Evolutionary conservation across 306 rosid genomes (phyloP), one percentile per base, ranked within the genome.

Genomic region (Hippophae gyantsensis): DNA sequence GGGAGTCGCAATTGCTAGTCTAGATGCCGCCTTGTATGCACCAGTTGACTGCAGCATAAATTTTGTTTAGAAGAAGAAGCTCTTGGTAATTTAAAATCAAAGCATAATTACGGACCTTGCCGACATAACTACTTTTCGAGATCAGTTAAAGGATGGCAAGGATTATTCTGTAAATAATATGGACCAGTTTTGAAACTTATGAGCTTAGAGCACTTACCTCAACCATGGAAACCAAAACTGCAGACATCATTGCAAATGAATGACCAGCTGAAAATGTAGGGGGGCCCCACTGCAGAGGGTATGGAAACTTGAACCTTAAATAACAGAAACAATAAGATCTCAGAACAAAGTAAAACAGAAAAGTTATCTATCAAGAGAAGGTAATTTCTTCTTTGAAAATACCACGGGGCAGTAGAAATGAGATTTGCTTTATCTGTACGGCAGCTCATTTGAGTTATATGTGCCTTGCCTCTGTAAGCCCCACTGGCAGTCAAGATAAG

Each of bases 201-300:
- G 54, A 25, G 48, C 52, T 26, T 27, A 0, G 56, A 53, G 53
- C n/a, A 63, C 70, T 69, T 79, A 92, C 98, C 98, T 92, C 98
- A 62, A 87, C 93, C 95, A 92, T 87, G 6, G 98, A 92, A 64
- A 92, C 98, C 60, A 92, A 61, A 68, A 92, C 98, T 3, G 95
- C 89, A 26, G 98, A 77, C 96, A 92, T 92, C 85, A 84, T 92
- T 14, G 95, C 95, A 63, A 85, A 85, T n/a, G 96, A 77, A 82
- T 92, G 98, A 53, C 95, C 98, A 1, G 83, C 98, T n/a, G 95
- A 85, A 80, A 92, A 92, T 42, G 98, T 92, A 60, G 98, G 98
- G 0, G 98, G 93, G 11, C 98, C 98, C 98, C 98, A 92, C 61
- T 92, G 98, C 72, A 92, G 80, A 48, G 98, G 98, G 61, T 92